A percentile compares a stretch with the other conserved stretches of the same genome.
Conservation (phyloP, 768 basidiomycete species). For the Russula brevipes region DNA sequence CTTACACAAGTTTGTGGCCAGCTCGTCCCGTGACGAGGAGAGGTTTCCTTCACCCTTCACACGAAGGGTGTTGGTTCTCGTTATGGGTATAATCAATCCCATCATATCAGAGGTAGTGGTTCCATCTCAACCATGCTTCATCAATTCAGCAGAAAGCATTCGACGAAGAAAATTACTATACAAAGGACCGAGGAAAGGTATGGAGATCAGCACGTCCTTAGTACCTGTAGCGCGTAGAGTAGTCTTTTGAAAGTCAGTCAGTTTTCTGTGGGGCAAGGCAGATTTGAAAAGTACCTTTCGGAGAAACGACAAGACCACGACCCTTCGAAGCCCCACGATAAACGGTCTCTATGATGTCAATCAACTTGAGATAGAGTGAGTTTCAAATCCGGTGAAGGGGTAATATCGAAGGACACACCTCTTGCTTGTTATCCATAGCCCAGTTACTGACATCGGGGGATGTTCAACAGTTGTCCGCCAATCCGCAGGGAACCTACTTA, state of each 20-base stretch:
- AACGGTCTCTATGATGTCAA: slow-evolving; percentile 97
- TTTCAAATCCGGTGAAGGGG: background rate
- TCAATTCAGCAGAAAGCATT: background rate
- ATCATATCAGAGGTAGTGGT: background rate
- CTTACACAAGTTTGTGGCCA: background rate
- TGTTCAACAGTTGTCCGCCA: background rate
- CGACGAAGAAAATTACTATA: slow-evolving; percentile 4
- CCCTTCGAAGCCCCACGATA: slow-evolving; percentile 98
- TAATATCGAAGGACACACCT: slow-evolving; percentile 47
- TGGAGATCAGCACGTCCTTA: slow-evolving; percentile 30
- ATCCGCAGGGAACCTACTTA: slow-evolving; percentile 37
- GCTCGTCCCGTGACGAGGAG: no score
- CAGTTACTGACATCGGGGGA: slow-evolving; percentile 64
- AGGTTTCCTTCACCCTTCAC: no score
- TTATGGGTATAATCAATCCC: background rate
- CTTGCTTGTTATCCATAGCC: slow-evolving; percentile 99
- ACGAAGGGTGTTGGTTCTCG: background rate
- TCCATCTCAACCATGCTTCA: background rate
- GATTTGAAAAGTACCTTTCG: slow-evolving; percentile 58
- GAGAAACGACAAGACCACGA: slow-evolving; percentile 94
- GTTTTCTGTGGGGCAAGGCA: background rate
- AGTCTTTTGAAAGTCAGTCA: slow-evolving; percentile 45
- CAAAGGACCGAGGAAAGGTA: background rate
- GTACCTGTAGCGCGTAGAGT: slow-evolving; percentile 78
- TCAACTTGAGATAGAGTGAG: slow-evolving; percentile 50